Percentiles rank a stretch among this genome's conserved stretches.
These are phyloP conservation scores for Pichia nanzhaoensis DNA, from an alignment of 805 yeast genomes.

Conservation along the genomic window DNA sequence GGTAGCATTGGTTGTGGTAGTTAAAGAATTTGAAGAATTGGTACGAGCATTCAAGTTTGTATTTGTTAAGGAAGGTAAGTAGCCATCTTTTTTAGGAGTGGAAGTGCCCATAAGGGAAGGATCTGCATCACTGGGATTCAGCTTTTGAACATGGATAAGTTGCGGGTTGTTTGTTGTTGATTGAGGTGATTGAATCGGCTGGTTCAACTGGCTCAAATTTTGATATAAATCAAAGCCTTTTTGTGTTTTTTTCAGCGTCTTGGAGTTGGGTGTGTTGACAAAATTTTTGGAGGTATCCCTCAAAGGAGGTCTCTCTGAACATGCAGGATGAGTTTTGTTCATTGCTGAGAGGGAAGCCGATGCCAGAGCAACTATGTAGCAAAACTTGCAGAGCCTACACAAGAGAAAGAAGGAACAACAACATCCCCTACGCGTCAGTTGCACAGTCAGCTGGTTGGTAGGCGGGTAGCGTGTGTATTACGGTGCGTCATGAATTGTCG, in stretches of 20 bases:
- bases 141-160: conserved; percentile 6
- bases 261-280: conserved; percentile 13
- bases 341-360: no score
- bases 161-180: not conserved
- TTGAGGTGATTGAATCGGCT: no score
- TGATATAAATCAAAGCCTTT: no score
- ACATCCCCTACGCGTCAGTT: no score
- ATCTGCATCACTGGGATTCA: conserved; percentile 4
- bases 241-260: not conserved
- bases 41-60: not conserved
- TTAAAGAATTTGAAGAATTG: conserved; percentile 4
- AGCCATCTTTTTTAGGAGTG: conserved; percentile 17
- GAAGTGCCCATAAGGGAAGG: conserved; percentile 13
- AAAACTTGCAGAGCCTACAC: not conserved
- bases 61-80: conserved; percentile 8
- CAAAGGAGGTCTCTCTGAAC: conserved; percentile 19
- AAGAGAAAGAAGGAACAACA: not conserved
- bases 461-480: no score
- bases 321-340: not conserved
- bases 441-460: no score
- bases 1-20: not conserved
- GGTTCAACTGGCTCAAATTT: no score
- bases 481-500: no score
- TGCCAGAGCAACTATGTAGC: no score
- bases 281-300: conserved; percentile 26